Percentiles rank a stretch among this genome's conserved stretches.
Conservation (phyloP, 345 rosid genomes). For the Camelina neglecta region DNA sequence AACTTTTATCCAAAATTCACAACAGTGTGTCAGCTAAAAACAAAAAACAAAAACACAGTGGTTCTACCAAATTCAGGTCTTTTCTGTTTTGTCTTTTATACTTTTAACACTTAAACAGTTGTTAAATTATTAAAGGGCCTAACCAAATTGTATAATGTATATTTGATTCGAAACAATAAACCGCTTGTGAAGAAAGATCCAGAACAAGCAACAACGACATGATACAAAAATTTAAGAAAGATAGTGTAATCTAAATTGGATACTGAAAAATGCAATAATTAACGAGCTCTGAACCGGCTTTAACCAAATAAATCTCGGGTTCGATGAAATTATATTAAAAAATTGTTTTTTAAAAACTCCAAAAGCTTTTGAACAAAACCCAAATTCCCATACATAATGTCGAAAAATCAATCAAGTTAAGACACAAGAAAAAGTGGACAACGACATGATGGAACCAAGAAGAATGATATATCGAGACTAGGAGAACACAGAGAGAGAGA, state of each 20-base stretch:
- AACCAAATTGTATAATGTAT: slow-evolving; percentile 1
- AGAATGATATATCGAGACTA: background rate
- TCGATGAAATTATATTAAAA: slow-evolving; percentile 2
- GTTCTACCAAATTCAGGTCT: slow-evolving; percentile 42
- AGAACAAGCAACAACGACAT: slow-evolving; percentile 30
- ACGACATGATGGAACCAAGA: slow-evolving; percentile 8
- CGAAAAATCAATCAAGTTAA: slow-evolving; percentile 12
- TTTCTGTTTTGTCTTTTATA: slow-evolving; percentile 34
- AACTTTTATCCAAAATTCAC: slow-evolving; percentile 28
- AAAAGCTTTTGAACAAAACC: slow-evolving; percentile 18
- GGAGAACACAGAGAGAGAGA: slow-evolving; percentile 18
- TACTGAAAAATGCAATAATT: slow-evolving; percentile 21
- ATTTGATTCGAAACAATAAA: background rate
- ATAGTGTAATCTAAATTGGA: background rate
- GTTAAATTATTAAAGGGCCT: slow-evolving; percentile 19
- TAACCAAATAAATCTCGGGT: slow-evolving; percentile 31
- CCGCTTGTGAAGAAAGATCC: slow-evolving; percentile 12
- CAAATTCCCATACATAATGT: slow-evolving; percentile 38
- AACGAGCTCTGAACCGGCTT: slow-evolving; percentile 31
- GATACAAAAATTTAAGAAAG: slow-evolving; percentile 3
- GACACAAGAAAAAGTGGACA: slow-evolving; percentile 22
- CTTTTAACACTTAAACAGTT: slow-evolving; percentile 16
- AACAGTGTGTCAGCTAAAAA: slow-evolving; percentile 28
- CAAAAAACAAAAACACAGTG: slow-evolving; percentile 28
- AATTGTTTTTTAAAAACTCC: background rate